Evolutionary conservation across 2,329 filamentous ascomycete species (phyloP), one percentile per base, ranked within the genome.

Genomic region (Penicillium sp.): DNA sequence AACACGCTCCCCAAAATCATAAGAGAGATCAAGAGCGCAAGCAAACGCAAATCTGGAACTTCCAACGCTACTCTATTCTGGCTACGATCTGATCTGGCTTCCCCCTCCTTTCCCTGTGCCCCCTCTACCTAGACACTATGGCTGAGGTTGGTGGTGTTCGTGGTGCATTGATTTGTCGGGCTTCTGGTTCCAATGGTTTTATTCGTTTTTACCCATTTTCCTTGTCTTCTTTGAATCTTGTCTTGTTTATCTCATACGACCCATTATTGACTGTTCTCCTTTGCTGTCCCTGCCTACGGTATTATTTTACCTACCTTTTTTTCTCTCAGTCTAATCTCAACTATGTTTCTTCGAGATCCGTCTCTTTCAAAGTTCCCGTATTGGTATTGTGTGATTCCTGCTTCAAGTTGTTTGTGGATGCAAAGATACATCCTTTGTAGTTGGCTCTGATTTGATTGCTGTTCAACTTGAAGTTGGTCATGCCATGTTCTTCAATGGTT

Each of bases 111-210:
- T 50, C 54, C 24, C 39, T 20, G 54, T 63, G 57, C 60, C 65
- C 63, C 67, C 59, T 68, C 68, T 68, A 58, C 60, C 67, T 69
- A 68, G 67, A 70, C 58, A 59, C 39, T 54, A 61, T 62, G 61
- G 67, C 63, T 65, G 67, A 69, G 61, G 66, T 49, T 63, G 60
- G 64, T 62, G 68, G 69, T 71, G 69, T 72, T 70, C 58, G 60
- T 65, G 69, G 68, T 70, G 69, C 66, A 67, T 65, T 64, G 52
- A 63, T 62, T 63, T 55, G 58, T 63, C 60, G 67, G 39, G 39
- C 15, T 30, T 29, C 39, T 42, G 39, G 26, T 17, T 42, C 24
- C 23, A 65, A 63, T 70, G 64, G 62, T 63, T 65, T 49, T 58
- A n/a, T 54, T 48, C n/a, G n/a, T 62, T 54, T 45, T 55, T 45